Conservation (phyloP, 129 eudicot species). For the Saposhnikovia divaricata region DNA sequence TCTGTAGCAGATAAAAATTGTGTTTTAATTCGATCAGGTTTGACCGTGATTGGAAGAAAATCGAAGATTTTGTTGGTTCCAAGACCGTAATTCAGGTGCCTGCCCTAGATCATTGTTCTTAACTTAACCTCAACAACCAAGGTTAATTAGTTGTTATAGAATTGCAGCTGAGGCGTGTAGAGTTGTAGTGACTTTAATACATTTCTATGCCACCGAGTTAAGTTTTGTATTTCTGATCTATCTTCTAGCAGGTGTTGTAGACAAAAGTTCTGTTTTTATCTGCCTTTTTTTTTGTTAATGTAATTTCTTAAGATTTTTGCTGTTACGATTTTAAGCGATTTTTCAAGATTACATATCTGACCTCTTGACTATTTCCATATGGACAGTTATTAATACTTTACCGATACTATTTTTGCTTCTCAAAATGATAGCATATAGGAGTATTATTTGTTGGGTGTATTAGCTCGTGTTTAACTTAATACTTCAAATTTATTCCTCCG, state of each 20-base stretch:
- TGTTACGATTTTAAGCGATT: not conserved
- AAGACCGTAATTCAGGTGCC: slow-evolving; percentile 98
- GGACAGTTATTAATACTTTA: not conserved
- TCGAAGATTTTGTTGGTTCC: slow-evolving; percentile 94
- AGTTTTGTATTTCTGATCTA: not conserved
- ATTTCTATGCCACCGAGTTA: not conserved
- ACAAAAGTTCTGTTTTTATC: not conserved
- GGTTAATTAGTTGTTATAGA: not conserved
- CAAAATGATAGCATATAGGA: not conserved
- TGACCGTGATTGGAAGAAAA: slow-evolving; percentile 99
- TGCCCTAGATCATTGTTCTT: not conserved
- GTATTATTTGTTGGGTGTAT: not conserved
- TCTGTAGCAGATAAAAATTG: slow-evolving; percentile 3
- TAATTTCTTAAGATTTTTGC: not conserved
- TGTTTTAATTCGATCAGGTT: slow-evolving; percentile 41
- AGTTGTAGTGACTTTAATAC: not conserved
- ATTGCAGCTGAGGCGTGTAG: not conserved
- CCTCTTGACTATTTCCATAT: not conserved
- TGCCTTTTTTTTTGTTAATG: not conserved
- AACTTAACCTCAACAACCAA: not conserved
- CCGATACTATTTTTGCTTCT: not conserved
- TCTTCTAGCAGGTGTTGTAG: not conserved
- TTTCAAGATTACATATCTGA: not conserved
- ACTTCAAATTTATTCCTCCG: not conserved
- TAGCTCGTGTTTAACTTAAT: not conserved